phyloP scores from a whole-genome alignment of 2,329 filamentous ascomycete species.

The Cordyceps javanica region DNA sequence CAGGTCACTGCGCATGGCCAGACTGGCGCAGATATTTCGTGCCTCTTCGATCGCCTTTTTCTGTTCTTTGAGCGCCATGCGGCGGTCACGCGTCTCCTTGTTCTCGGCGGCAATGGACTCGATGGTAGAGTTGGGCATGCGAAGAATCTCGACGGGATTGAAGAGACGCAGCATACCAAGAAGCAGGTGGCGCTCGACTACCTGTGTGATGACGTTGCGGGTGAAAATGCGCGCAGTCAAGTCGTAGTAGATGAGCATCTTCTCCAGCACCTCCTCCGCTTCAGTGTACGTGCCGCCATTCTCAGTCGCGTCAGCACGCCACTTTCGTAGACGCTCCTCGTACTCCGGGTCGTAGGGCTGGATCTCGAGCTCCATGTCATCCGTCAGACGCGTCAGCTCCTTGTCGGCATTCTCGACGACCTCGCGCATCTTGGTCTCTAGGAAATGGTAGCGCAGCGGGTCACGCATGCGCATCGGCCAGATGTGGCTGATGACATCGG shows the following conservation, averaged over 20 bases:
- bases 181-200: conserved; percentile 44
- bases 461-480: conserved; percentile 47
- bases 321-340: conserved; percentile 42
- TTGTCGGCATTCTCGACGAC: conserved; percentile 40
- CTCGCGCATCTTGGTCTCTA: conserved; percentile 42
- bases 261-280: conserved; percentile 47
- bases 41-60: conserved; percentile 17
- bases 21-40: conserved; percentile 34
- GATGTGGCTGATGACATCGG: conserved; percentile 43
- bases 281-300: conserved; percentile 43
- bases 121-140: conserved; percentile 38
- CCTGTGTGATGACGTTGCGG: conserved; percentile 46
- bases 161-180: conserved; percentile 47
- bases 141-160: conserved; percentile 45
- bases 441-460: conserved; percentile 41
- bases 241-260: conserved; percentile 52
- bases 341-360: conserved; percentile 50
- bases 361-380: conserved; percentile 47
- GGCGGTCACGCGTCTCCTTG: conserved; percentile 45
- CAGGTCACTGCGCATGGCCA: conserved; percentile 48
- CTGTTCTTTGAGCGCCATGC: conserved; percentile 37
- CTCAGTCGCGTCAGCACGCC: conserved; percentile 36
- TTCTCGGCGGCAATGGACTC: conserved; percentile 48
- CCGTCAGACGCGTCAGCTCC: conserved; percentile 39
- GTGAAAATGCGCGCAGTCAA: conserved; percentile 47